phyloP scores from a whole-genome alignment of 2,329 filamentous ascomycete genomes.

The Colletotrichum sp. region DNA sequence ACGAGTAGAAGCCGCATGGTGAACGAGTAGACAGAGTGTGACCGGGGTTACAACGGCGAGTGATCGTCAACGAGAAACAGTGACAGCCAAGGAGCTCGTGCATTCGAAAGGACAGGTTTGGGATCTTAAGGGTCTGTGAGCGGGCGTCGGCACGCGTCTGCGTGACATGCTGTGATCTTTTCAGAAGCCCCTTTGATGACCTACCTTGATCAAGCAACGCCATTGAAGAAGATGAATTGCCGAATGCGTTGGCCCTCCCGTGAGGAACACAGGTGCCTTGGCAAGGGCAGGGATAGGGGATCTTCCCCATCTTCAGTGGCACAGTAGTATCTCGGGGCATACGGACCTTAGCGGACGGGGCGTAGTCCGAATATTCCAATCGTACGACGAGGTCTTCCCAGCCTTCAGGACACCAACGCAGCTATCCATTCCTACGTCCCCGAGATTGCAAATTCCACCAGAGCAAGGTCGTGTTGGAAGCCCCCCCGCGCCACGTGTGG shows the following conservation, averaged over 20 bases:
- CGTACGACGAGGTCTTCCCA: background rate
- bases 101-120: background rate
- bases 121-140: background rate
- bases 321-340: background rate
- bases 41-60: background rate
- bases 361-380: background rate
- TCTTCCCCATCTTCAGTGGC: background rate
- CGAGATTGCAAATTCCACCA: background rate
- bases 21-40: background rate
- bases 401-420: background rate
- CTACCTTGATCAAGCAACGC: background rate
- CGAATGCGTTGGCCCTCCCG: background rate
- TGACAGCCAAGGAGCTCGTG: background rate
- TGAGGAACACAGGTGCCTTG: background rate
- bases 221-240: background rate
- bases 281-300: background rate
- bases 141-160: background rate
- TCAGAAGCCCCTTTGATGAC: background rate
- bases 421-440: background rate
- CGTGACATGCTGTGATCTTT: background rate
- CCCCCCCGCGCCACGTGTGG: background rate
- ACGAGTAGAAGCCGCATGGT: slow-evolving; percentile 4
- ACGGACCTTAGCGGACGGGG: background rate
- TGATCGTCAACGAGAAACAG: background rate
- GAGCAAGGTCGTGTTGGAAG: background rate